A percentile compares a stretch with the other conserved stretches of the same genome.
Evolutionary conservation across 2,329 filamentous ascomycete species (phyloP).

Genomic region (Aspergillus tamarii): DNA sequence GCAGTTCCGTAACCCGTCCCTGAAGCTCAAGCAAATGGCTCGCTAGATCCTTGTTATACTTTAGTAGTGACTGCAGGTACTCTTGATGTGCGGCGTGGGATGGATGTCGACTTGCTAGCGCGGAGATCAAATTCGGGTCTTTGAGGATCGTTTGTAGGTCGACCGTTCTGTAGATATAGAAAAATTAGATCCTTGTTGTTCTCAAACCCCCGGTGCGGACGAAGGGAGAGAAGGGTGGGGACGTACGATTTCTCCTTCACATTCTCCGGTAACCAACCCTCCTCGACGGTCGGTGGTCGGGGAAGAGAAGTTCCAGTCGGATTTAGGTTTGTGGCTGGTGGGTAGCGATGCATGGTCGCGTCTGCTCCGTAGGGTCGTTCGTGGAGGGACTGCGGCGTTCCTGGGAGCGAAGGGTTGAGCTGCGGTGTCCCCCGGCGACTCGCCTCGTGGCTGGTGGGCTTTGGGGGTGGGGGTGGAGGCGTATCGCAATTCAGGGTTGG

Average conservation of each 20-base stretch:
- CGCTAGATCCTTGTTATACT: conserved; percentile 73
- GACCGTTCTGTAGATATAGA: conserved; percentile 28
- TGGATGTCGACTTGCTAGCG: conserved; percentile 77
- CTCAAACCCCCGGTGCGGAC: no score
- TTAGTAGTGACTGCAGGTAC: conserved; percentile 66
- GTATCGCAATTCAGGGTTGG: conserved; percentile 52
- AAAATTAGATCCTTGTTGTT: neutral
- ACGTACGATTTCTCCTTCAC: conserved; percentile 82
- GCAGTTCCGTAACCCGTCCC: conserved; percentile 54
- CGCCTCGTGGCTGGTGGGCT: conserved; percentile 69
- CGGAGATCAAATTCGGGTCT: conserved; percentile 67
- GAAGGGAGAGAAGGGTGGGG: neutral
- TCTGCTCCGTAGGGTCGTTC: conserved; percentile 24
- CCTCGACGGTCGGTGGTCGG: conserved; percentile 53
- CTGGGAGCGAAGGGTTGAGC: conserved; percentile 47
- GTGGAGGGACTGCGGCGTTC: conserved; percentile 44
- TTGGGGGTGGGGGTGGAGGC: conserved; percentile 72
- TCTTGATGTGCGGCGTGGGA: conserved; percentile 69
- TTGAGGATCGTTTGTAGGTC: conserved; percentile 77
- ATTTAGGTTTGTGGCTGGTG: conserved; percentile 18
- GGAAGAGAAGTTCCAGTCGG: conserved; percentile 18
- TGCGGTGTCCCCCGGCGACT: conserved; percentile 69
- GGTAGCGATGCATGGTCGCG: conserved; percentile 12
- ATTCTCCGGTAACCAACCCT: conserved; percentile 73
- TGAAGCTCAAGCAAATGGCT: conserved; percentile 45